Evolutionary conservation across 169 alveolate genomes (phyloP).

Genomic region (Pseudocohnilembus persalinus): DNA sequence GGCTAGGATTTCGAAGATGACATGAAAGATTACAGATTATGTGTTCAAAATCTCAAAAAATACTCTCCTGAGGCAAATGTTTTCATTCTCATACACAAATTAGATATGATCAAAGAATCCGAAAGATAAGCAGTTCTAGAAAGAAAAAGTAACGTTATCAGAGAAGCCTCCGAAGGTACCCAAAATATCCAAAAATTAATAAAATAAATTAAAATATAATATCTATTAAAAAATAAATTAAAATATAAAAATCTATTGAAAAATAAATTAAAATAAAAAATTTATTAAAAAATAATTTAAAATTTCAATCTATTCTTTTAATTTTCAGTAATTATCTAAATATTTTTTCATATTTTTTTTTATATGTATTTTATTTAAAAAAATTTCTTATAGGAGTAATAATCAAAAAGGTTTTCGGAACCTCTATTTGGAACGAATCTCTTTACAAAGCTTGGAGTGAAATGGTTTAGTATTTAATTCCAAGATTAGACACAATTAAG

Average conservation of each 20-base stretch:
- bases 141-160: slow-evolving; percentile 70
- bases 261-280: too few species aligned
- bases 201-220: too few species aligned
- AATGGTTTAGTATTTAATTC: slow-evolving; percentile 87
- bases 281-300: too few species aligned
- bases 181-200: too few species aligned
- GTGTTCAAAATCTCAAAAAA: slow-evolving; percentile 83
- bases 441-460: slow-evolving; percentile 92
- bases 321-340: not conserved
- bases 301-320: too few species aligned
- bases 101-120: slow-evolving; percentile 86
- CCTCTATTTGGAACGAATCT: slow-evolving; percentile 94
- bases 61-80: slow-evolving; percentile 87
- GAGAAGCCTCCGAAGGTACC: slow-evolving; percentile 41
- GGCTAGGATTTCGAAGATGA: slow-evolving; percentile 80
- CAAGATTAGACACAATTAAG: slow-evolving; percentile 79
- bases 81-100: slow-evolving; percentile 91
- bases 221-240: too few species aligned
- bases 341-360: too few species aligned
- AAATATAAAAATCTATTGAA: too few species aligned
- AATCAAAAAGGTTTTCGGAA: slow-evolving; percentile 77
- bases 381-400: slow-evolving; percentile 21
- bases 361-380: not conserved
- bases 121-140: slow-evolving; percentile 79
- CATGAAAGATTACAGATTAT: slow-evolving; percentile 74